phyloP scores from a whole-genome alignment of 805 yeast species.

The Wickerhamiella sorbophila region DNA sequence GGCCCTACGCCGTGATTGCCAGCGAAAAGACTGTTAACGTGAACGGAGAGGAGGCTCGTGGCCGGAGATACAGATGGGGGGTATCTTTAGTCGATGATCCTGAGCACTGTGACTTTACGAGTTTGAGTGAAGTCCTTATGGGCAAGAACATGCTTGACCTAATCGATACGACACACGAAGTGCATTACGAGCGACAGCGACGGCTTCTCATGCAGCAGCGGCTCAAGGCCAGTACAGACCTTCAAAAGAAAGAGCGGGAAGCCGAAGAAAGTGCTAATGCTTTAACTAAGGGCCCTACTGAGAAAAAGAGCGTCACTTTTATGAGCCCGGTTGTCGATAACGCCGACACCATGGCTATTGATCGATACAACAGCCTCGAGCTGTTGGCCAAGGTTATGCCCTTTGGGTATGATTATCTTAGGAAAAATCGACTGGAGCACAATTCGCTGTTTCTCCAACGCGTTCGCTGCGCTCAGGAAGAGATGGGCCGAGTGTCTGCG shows the following conservation, averaged over 20 bases:
- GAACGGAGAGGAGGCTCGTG: constrained; percentile 53
- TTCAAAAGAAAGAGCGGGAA: background rate
- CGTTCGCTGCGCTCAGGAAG: constrained; percentile 24
- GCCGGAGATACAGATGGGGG: constrained; percentile 84
- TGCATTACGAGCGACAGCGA: constrained; percentile 70
- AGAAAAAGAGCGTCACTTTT: constrained; percentile 1
- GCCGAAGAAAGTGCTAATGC: background rate
- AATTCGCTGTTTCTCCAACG: constrained; percentile 13
- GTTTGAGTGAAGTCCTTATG: constrained; percentile 50
- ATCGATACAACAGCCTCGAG: constrained; percentile 6
- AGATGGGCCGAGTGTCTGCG: constrained; percentile 74
- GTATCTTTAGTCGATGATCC: constrained; percentile 67
- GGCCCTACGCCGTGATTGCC: constrained; percentile 58
- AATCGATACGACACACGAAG: constrained; percentile 57
- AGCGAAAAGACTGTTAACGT: constrained; percentile 49
- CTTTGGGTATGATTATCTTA: constrained; percentile 7
- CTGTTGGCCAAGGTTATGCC: constrained; percentile 8
- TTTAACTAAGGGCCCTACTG: background rate
- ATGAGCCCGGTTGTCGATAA: background rate
- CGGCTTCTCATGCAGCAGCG: constrained; percentile 18
- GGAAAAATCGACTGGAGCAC: constrained; percentile 5
- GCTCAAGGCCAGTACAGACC: constrained; percentile 5
- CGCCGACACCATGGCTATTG: background rate
- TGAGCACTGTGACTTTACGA: constrained; percentile 59
- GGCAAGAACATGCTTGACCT: constrained; percentile 64